Percentiles rank a stretch among this genome's conserved stretches.
Conservation (phyloP, 192 early-diverging fungal species). For the Backusella sp. region DNA sequence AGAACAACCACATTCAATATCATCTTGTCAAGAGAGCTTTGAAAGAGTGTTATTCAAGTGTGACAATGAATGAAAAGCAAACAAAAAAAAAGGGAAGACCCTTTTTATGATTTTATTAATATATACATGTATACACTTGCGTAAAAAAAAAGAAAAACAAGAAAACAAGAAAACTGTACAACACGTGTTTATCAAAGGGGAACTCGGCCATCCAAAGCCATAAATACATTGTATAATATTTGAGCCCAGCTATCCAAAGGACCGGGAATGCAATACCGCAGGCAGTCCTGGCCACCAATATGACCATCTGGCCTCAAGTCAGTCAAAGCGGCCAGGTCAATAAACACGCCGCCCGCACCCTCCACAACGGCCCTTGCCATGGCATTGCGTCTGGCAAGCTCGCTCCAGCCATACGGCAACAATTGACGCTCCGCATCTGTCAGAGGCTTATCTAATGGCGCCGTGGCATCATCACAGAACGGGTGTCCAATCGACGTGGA, state of each 20-base stretch:
- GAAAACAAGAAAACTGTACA: conserved; percentile 3
- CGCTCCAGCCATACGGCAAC: conserved; percentile 37
- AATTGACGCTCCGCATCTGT: conserved; percentile 32
- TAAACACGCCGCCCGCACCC: conserved; percentile 48
- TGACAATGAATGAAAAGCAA: no score
- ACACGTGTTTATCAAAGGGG: neutral
- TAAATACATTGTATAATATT: conserved; percentile 36
- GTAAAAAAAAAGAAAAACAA: no score
- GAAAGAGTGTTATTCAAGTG: no score
- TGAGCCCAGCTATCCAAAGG: conserved; percentile 50
- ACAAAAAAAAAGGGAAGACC: no score
- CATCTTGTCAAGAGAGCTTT: no score
- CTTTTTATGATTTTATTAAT: neutral
- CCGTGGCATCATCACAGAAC: conserved; percentile 41
- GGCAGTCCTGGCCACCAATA: conserved; percentile 55
- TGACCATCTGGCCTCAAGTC: conserved; percentile 49
- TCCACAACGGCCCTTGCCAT: conserved; percentile 51
- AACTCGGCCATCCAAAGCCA: neutral
- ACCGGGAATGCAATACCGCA: conserved; percentile 56
- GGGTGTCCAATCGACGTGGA: conserved; percentile 46
- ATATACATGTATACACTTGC: no score
- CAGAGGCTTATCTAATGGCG: conserved; percentile 34
- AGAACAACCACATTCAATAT: no score
- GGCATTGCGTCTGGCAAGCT: conserved; percentile 43
- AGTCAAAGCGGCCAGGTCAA: conserved; percentile 47